These are phyloP conservation scores for Musa itinerans DNA, from an alignment of 176 grass and related monocot species.

Conservation along the genomic window DNA sequence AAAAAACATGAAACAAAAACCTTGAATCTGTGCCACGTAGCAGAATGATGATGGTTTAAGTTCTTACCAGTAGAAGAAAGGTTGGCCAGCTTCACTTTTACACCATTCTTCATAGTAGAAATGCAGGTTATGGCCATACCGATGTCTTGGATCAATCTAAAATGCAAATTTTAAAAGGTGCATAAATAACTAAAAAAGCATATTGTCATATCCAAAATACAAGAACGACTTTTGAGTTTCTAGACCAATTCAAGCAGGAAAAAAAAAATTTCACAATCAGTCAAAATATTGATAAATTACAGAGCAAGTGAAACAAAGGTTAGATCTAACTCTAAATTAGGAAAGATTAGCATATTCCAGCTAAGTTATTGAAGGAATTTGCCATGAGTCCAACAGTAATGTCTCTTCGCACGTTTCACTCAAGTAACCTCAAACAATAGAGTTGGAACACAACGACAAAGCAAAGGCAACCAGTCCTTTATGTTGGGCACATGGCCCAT, in stretches of 20 bases:
- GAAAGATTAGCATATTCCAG: too few species aligned
- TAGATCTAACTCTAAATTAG: too few species aligned
- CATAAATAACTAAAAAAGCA: conserved; percentile 13
- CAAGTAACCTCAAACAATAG: too few species aligned
- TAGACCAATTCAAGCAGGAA: neutral
- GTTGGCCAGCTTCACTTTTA: conserved; percentile 66
- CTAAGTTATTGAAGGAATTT: too few species aligned
- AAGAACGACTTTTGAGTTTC: neutral
- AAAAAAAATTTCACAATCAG: too few species aligned
- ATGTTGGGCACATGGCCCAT: too few species aligned
- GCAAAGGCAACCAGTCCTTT: too few species aligned
- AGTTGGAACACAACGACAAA: too few species aligned
- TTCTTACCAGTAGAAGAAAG: conserved; percentile 95
- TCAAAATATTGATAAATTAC: too few species aligned
- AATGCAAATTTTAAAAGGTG: neutral
- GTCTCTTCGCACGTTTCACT: too few species aligned
- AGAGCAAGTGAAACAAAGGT: too few species aligned
- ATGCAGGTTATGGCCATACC: conserved; percentile 91
- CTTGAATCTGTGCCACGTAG: neutral
- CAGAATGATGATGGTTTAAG: neutral
- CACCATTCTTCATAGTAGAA: conserved; percentile 75
- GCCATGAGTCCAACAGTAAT: too few species aligned
- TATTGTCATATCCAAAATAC: neutral
- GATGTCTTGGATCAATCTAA: conserved; percentile 80
- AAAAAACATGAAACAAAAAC: neutral